Conservation (phyloP, 2,329 filamentous ascomycete genomes). For the Xylogone sp. region DNA sequence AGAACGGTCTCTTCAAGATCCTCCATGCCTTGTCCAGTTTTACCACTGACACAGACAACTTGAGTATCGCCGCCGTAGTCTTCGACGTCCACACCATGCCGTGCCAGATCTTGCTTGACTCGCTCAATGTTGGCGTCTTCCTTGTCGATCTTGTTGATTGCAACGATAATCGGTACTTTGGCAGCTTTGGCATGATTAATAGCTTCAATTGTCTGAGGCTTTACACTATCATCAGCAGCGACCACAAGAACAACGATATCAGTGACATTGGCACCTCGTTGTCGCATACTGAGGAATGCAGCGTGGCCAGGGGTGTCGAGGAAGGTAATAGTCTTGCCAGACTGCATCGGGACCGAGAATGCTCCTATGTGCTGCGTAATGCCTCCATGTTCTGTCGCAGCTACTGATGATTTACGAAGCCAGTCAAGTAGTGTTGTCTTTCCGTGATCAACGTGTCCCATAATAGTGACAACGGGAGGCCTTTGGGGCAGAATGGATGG, state of each 20-base stretch:
- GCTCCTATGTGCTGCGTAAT: slow-evolving; percentile 99
- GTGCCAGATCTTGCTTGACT: slow-evolving; percentile 83
- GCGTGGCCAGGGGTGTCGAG: slow-evolving; percentile 95
- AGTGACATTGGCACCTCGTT: slow-evolving; percentile 91
- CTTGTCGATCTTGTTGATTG: slow-evolving; percentile 97
- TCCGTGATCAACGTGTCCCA: slow-evolving; percentile 98
- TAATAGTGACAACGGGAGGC: slow-evolving; percentile 95
- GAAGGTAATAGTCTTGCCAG: slow-evolving; percentile 90
- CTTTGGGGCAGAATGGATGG: slow-evolving; percentile 64
- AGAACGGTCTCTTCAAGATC: slow-evolving; percentile 89
- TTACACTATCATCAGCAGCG: slow-evolving; percentile 94
- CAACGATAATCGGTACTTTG: slow-evolving; percentile 92
- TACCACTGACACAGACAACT: slow-evolving; percentile 85
- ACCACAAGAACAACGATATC: slow-evolving; percentile 96
- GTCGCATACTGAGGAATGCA: slow-evolving; percentile 92
- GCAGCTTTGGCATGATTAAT: slow-evolving; percentile 88
- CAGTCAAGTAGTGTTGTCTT: slow-evolving; percentile 97
- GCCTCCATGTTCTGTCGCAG: slow-evolving; percentile 86
- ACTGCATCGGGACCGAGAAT: slow-evolving; percentile 84
- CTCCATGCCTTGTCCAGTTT: slow-evolving; percentile 87
- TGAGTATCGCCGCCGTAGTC: slow-evolving; percentile 94
- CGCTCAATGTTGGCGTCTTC: slow-evolving; percentile 73
- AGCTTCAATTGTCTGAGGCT: slow-evolving; percentile 93
- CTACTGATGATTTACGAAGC: slow-evolving; percentile 88
- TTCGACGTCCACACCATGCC: slow-evolving; percentile 85